These are phyloP conservation scores for Ceratobasidium sp. DNA, from an alignment of 1,284 basidiomycete genomes.

Conservation along the genomic window DNA sequence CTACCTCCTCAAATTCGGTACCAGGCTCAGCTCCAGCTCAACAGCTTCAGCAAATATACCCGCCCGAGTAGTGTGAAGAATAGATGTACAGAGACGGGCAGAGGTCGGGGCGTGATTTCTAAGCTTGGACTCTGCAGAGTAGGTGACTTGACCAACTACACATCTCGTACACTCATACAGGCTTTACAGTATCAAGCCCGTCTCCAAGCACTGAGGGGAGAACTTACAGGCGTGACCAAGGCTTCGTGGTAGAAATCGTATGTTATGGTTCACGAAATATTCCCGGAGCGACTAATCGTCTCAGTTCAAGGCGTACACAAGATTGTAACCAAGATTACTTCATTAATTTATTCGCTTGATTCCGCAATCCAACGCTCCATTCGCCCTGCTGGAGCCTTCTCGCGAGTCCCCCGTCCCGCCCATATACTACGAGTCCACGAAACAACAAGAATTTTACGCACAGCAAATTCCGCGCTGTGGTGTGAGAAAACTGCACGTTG, in stretches of 20 bases:
- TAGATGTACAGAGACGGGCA: slow-evolving; percentile 84
- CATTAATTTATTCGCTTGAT: not conserved
- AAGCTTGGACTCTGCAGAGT: slow-evolving; percentile 92
- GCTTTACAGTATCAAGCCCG: slow-evolving; percentile 85
- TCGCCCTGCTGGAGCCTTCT: not conserved
- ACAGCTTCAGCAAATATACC: slow-evolving; percentile 84
- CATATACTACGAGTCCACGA: slow-evolving; percentile 4
- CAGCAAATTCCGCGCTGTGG: slow-evolving; percentile 9
- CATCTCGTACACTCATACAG: not conserved
- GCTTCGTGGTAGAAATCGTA: slow-evolving; percentile 78
- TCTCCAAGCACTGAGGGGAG: slow-evolving; percentile 77
- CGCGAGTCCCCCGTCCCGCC: slow-evolving; percentile 1
- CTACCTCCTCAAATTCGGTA: slow-evolving; percentile 88
- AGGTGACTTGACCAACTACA: slow-evolving; percentile 53
- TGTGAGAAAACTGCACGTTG: slow-evolving; percentile 40
- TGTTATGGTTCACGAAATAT: not conserved
- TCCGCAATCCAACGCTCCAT: not conserved
- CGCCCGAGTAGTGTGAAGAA: slow-evolving; percentile 88
- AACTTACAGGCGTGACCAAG: slow-evolving; percentile 88
- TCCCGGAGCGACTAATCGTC: not conserved
- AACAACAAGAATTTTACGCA: slow-evolving; percentile 9
- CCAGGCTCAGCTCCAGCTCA: slow-evolving; percentile 95
- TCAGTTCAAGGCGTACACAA: not conserved
- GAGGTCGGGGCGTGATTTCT: slow-evolving; percentile 85
- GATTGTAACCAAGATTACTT: not conserved